phyloP scores from a whole-genome alignment of 2,329 filamentous ascomycete genomes.

The Neocucurbitaria cava region DNA sequence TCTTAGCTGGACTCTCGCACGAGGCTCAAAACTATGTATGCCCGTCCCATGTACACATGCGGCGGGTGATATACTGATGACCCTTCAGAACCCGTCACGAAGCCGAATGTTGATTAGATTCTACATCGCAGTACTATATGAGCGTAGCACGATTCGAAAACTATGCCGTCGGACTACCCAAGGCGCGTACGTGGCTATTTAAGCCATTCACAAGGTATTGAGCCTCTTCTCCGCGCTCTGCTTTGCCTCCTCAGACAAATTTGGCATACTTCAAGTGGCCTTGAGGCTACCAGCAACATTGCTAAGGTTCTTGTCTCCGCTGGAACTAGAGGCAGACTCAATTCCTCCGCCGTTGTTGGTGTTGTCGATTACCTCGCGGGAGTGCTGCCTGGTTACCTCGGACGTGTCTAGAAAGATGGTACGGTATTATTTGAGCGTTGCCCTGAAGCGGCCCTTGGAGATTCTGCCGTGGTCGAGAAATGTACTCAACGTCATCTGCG shows the following conservation, averaged over 20 bases:
- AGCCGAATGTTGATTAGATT: too few relatives aligned
- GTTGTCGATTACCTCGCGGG: slow-evolving; percentile 60
- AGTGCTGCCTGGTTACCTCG: slow-evolving; percentile 63
- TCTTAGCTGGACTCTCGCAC: background rate
- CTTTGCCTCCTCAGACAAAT: slow-evolving; percentile 64
- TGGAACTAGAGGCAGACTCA: slow-evolving; percentile 17
- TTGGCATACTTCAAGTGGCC: slow-evolving; percentile 62
- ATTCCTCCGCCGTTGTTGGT: slow-evolving; percentile 56
- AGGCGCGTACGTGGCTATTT: background rate
- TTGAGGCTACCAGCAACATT: slow-evolving; percentile 54
- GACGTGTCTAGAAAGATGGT: slow-evolving; percentile 51
- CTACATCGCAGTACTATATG: too few relatives aligned
- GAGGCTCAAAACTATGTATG: background rate
- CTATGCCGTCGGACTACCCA: background rate
- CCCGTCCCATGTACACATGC: background rate
- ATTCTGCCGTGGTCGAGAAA: background rate
- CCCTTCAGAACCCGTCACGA: too few relatives aligned
- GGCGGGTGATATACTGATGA: background rate
- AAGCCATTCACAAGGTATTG: slow-evolving; percentile 36
- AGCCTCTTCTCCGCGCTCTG: slow-evolving; percentile 61
- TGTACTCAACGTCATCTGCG: background rate
- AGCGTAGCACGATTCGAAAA: too few relatives aligned
- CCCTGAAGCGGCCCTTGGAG: background rate
- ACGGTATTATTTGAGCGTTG: background rate
- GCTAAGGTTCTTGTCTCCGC: slow-evolving; percentile 59